These are phyloP conservation scores for Hypoxylon fuscum DNA, from an alignment of 495 filamentous ascomycete species.

Conservation along the genomic window DNA sequence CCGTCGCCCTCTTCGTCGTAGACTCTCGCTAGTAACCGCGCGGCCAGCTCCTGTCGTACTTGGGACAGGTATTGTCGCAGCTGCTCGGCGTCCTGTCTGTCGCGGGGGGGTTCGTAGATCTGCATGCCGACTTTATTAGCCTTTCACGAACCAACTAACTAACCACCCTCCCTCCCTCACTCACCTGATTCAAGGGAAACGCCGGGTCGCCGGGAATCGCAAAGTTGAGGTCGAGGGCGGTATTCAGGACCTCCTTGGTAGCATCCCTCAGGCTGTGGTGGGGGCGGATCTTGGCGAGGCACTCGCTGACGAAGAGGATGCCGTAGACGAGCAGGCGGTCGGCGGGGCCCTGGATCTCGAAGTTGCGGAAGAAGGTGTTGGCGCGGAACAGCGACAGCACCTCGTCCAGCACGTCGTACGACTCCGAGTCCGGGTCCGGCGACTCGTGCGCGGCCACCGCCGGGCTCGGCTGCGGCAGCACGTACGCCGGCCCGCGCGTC, in stretches of 20 bases:
- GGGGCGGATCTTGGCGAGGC: constrained; percentile 83
- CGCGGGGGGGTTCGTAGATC: constrained; percentile 74
- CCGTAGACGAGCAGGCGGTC: constrained; percentile 96
- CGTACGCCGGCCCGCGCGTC: constrained; percentile 90
- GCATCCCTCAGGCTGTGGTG: constrained; percentile 59
- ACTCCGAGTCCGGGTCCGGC: constrained; percentile 83
- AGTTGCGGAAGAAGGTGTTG: constrained; percentile 99
- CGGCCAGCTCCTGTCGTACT: constrained; percentile 88
- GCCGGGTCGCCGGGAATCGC: constrained; percentile 92
- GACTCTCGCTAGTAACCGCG: constrained; percentile 80
- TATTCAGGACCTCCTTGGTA: constrained; percentile 63
- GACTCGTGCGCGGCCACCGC: constrained; percentile 73
- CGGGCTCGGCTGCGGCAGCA: constrained; percentile 67
- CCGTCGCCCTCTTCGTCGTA: constrained; percentile 82
- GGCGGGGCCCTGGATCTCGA: constrained; percentile 97
- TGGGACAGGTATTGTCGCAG: constrained; percentile 89
- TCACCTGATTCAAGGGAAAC: constrained; percentile 90
- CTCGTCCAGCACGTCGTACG: constrained; percentile 95
- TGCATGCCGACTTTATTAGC: constrained; percentile 33
- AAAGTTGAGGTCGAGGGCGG: constrained; percentile 86
- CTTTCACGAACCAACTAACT: no score
- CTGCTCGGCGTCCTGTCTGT: constrained; percentile 87
- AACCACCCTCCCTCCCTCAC: no score
- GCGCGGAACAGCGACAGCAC: constrained; percentile 92
- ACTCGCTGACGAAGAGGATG: constrained; percentile 91